Base-by-base conservation (phyloP, 139 green algal genomes). In the Micractinium sp. region DNA sequence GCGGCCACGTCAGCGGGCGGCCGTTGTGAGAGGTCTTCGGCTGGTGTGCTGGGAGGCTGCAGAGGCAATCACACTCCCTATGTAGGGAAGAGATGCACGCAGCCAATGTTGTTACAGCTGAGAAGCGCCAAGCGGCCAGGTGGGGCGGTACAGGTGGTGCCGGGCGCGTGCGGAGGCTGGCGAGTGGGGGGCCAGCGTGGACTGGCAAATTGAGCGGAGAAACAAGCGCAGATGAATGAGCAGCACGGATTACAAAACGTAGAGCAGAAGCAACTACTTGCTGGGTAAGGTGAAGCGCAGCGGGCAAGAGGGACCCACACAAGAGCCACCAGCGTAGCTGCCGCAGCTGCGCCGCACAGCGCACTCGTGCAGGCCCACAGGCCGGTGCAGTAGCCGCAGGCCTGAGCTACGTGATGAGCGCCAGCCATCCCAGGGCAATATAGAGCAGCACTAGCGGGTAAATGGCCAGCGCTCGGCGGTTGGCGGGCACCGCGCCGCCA, bases 391-490 rank as follows among this genome's bases (percentile, higher is more conserved):
- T 14, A 23, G 20, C 19, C 18, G 47, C 79, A n/a, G n/a, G n/a
- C n/a, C n/a, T n/a, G 4, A 1, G 56, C 38, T 60, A 92, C 4
- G 85, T 98, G 38, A 97, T 94, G n/a, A 98, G 85, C 20, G 95
- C 94, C 73, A 99, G 91, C 96, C 96, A 98, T 35, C 93, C 96
- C 36, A 98, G 92, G 14, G 91, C 95, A 0, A 93, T 89, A 80
- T 98, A 99, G 87, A 99, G 91, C 66, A 99, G 93, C 87, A 98
- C 91, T 23, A 99, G 93, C 1, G 98, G 98, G 90, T 98, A 99
- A 25, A 99, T 92, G 0, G 98, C 98, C 63, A 99, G 91, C 15
- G 93, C 94, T 20, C 93, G 94, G 15, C 97, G 93, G 69, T 93
- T 96, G 56, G 82, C 87, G 27, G 93, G 91, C 12, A 98, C 96